A percentile compares a stretch with the other conserved stretches of the same genome.
phyloP scores from a whole-genome alignment of 2,329 filamentous ascomycete genomes.

The Cordyceps cicadae region DNA sequence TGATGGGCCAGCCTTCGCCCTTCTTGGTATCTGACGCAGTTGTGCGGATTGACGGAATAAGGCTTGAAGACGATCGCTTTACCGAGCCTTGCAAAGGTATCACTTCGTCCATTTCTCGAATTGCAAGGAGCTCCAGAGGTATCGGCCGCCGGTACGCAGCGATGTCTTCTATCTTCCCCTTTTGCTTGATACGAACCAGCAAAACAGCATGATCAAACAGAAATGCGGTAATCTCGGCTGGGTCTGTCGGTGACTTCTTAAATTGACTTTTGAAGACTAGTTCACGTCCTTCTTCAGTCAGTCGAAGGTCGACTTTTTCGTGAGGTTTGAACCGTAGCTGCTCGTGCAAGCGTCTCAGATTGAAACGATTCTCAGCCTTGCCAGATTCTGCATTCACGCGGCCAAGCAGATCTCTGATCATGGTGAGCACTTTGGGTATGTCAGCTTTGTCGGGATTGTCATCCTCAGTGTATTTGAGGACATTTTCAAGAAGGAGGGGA shows the following conservation, averaged over 20 bases:
- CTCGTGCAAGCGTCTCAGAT: slow-evolving; percentile 82
- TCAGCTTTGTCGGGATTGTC: slow-evolving; percentile 85
- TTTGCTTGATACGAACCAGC: slow-evolving; percentile 81
- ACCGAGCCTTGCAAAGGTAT: slow-evolving; percentile 71
- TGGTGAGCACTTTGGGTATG: slow-evolving; percentile 77
- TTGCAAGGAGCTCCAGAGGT: slow-evolving; percentile 83
- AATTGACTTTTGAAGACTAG: slow-evolving; percentile 89
- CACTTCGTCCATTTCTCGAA: slow-evolving; percentile 95
- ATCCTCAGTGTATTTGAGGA: slow-evolving; percentile 83
- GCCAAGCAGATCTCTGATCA: slow-evolving; percentile 80
- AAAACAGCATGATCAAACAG: slow-evolving; percentile 94
- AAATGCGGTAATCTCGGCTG: slow-evolving; percentile 85
- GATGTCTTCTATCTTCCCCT: slow-evolving; percentile 88
- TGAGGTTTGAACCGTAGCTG: slow-evolving; percentile 85
- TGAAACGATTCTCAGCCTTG: slow-evolving; percentile 96
- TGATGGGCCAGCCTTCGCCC: slow-evolving; percentile 81
- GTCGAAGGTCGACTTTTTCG: slow-evolving; percentile 85
- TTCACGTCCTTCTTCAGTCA: slow-evolving; percentile 88
- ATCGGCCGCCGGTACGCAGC: slow-evolving; percentile 93
- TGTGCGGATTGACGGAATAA: slow-evolving; percentile 52
- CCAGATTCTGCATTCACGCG: slow-evolving; percentile 92
- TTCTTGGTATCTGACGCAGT: slow-evolving; percentile 48
- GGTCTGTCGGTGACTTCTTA: slow-evolving; percentile 86
- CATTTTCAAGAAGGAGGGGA: slow-evolving; percentile 81
- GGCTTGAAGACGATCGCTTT: slow-evolving; percentile 80